These are phyloP conservation scores for Cytidiella melzeri DNA, from an alignment of 768 basidiomycete genomes.

Conservation along the genomic window DNA sequence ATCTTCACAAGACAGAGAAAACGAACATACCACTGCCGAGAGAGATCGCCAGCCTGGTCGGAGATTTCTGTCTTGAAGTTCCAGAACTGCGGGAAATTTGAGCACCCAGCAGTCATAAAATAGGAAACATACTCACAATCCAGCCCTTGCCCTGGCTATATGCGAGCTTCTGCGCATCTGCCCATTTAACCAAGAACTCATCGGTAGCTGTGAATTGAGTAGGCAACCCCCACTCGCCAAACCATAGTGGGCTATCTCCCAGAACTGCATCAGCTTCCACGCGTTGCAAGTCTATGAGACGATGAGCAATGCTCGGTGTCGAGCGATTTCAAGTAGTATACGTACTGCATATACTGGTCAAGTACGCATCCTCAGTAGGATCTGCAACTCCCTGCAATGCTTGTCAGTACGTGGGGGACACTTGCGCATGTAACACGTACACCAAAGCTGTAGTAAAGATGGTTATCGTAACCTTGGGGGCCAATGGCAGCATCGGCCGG, in stretches of 20 bases:
- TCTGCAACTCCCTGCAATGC: slow-evolving; percentile 58
- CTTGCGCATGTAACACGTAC: slow-evolving; percentile 28
- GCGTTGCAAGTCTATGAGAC: slow-evolving; percentile 48
- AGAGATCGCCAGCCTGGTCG: slow-evolving; percentile 39
- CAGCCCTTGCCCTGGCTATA: slow-evolving; percentile 59
- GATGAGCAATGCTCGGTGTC: neutral
- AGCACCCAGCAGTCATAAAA: neutral
- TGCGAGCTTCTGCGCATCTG: slow-evolving; percentile 66
- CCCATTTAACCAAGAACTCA: slow-evolving; percentile 59
- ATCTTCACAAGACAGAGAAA: neutral
- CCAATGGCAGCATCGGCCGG: slow-evolving; percentile 65
- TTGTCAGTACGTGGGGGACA: slow-evolving; percentile 5
- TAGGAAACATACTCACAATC: slow-evolving; percentile 41
- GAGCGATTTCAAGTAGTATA: slow-evolving; percentile 3
- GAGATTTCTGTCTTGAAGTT: slow-evolving; percentile 70
- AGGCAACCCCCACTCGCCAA: slow-evolving; percentile 56
- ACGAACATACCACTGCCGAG: slow-evolving; percentile 54
- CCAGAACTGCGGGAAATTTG: slow-evolving; percentile 43
- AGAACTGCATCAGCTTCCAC: slow-evolving; percentile 41
- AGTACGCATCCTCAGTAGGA: slow-evolving; percentile 56
- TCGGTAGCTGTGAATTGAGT: slow-evolving; percentile 61
- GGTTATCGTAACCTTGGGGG: slow-evolving; percentile 72
- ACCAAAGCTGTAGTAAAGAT: slow-evolving; percentile 72
- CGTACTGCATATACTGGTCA: slow-evolving; percentile 66
- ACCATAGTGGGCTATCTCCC: slow-evolving; percentile 44